Evolutionary conservation across 306 rosid genomes (phyloP), one percentile per base, ranked within the genome.

Genomic region (Argentina anserina): DNA sequence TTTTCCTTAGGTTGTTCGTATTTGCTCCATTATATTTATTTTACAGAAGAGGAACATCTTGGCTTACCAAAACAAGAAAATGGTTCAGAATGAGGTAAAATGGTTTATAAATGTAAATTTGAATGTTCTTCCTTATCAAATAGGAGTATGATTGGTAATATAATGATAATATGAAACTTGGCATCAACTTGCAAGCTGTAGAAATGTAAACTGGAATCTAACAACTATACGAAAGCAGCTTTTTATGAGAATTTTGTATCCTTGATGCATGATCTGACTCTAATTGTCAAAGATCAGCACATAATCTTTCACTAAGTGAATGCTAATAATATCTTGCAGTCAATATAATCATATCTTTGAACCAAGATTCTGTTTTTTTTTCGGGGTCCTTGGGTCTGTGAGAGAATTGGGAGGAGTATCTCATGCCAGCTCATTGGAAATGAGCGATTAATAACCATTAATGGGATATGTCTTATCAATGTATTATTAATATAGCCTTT

Each of bases 61-160:
- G 62, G 72, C 71, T 53, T 34, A 25, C 77, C 52, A 43, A 80
- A 75, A 43, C 17, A 66, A 63, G 76, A 40, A 70, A 31, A 43
- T n/a, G 37, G 56, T 31, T 50, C 39, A 21, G 13, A 64, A 13
- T 71, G 10, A 17, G 28, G 25, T 60, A 60, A 47, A 33, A 2
- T 20, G 11, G 25, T 6, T 11, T 59, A 29, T 1, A 29, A 31
- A 31, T 15, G 3, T 59, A 13, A 31, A 3, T 61, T 55, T 13
- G 18, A 26, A 55, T n/a, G 59, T 68, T 45, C 7, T 28, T 55
- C 29, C 29, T 21, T 13, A 40, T 65, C 13, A 20, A 0, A 65
- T 5, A 40, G 21, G 52, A 3, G 70, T 25, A 20, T 34, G 33
- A 17, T 40, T 40, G 7, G 34, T 10, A 7, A 61, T 61, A 33